Base-by-base conservation (phyloP, 164 flowering plant species). In the Vitis riparia region DNA sequence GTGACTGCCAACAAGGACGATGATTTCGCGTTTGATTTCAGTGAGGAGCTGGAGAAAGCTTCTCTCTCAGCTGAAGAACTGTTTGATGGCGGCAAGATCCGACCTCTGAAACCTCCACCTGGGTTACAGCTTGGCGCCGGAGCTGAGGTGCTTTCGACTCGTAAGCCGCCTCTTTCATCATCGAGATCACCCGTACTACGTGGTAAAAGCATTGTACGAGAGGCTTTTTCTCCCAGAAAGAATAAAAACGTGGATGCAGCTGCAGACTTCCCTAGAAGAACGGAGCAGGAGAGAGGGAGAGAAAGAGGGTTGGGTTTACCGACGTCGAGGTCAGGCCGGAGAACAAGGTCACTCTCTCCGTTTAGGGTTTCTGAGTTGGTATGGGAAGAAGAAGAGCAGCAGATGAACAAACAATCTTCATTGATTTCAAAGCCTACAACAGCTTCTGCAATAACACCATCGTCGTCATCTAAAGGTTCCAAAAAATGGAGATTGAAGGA, bases 401-500 rank as follows among this genome's bases (percentile, higher is more conserved):
- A 51, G 8, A 19, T 16, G 11, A 14, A 17, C 6, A 30, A 37
- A 62, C 59, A 64, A 9, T 1, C 65, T 3, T 13, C 78, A 0
- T 13, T 69, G 16, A 67, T 51, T 51, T 17, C 76, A 55, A 74
- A 75, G 50, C 10, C 78, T 3, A 3, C 76, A 9, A 15, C 78
- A 0, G 7, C 83, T 13, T 23, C 77, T 7, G 9, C 77, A 11
- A 9, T 58, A 2, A 17, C 73, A 9, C 15, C 59, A 11, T 55
- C 78, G 32, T 51, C 80, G 3, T 66, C 78, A 11, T 37, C 75
- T 3, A 72, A 63, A 11, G 66, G 78, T 3, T 71, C 65, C 30
- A 85, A 69, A 65, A 89, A 84, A 73, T 95, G 99, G 99, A 89
- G 82, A 11, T 55, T 93, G 47, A 91, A 68, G 75, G 98, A 93